A percentile compares a stretch with the other conserved stretches of the same genome.
phyloP scores from a whole-genome alignment of 176 grass and related monocot genomes.

The Elymus sibiricus region DNA sequence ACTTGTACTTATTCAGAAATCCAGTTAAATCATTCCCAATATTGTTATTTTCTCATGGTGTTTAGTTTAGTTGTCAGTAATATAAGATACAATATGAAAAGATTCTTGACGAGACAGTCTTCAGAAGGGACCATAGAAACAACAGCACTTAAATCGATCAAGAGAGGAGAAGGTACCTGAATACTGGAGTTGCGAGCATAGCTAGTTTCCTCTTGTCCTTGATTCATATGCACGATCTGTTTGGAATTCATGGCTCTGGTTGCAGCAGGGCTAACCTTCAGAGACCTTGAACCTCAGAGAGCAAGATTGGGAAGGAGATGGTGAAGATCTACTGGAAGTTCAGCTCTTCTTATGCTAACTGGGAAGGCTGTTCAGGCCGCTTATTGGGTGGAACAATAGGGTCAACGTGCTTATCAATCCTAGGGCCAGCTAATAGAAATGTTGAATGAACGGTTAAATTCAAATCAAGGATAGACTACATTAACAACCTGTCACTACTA shows the following conservation, averaged over 20 bases:
- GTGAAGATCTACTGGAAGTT: not conserved
- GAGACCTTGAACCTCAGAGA: not conserved
- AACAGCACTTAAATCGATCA: not conserved
- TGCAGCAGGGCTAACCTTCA: not conserved
- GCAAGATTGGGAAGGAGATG: not conserved
- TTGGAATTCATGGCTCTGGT: not conserved
- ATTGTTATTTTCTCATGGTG: not conserved
- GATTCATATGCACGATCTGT: not conserved
- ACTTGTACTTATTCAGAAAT: not conserved
- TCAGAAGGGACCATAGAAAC: not conserved
- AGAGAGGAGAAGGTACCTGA: not conserved
- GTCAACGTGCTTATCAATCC: not conserved
- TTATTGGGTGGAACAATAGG: not conserved
- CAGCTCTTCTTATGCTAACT: not conserved
- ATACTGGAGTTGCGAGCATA: slow-evolving; percentile 5
- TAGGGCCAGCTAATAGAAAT: not conserved
- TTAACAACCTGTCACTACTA: not conserved
- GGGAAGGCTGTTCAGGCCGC: not conserved
- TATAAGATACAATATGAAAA: not conserved
- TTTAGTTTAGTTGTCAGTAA: not conserved
- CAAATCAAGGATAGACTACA: not conserved
- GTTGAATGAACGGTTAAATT: not conserved
- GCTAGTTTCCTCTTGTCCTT: not conserved
- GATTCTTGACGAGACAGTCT: not conserved
- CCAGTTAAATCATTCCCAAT: no score